phyloP scores from a whole-genome alignment of 805 yeast genomes.

The Danielia reshetovae region DNA sequence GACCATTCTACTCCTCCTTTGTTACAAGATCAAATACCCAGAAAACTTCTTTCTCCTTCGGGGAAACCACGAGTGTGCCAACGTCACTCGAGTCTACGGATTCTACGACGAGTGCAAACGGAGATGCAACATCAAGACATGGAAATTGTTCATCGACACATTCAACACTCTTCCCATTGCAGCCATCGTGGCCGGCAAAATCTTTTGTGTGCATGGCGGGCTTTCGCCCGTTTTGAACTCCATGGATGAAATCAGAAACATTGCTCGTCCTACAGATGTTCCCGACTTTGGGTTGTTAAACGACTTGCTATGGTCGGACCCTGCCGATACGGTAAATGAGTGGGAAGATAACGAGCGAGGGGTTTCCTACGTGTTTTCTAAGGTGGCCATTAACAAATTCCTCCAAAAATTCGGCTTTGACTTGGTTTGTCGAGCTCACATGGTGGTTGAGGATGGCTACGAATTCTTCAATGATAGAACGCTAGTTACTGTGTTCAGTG shows the following conservation, averaged over 20 bases:
- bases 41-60: slow-evolving; percentile 90
- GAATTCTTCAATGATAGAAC: slow-evolving; percentile 72
- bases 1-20: slow-evolving; percentile 79
- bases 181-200: slow-evolving; percentile 92
- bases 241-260: slow-evolving; percentile 70
- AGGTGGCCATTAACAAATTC: slow-evolving; percentile 76
- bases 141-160: slow-evolving; percentile 92
- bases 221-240: slow-evolving; percentile 68
- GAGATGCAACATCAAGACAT: slow-evolving; percentile 83
- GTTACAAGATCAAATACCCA: slow-evolving; percentile 95
- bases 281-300: slow-evolving; percentile 79
- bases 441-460: slow-evolving; percentile 83
- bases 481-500: slow-evolving; percentile 68
- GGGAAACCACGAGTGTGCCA: slow-evolving; percentile 98
- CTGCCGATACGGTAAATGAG: slow-evolving; percentile 76
- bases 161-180: slow-evolving; percentile 95
- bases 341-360: slow-evolving; percentile 90
- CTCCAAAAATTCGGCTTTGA: slow-evolving; percentile 72
- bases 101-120: slow-evolving; percentile 98
- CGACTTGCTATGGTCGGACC: slow-evolving; percentile 81
- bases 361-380: slow-evolving; percentile 74
- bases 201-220: slow-evolving; percentile 89
- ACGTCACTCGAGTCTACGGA: slow-evolving; percentile 94
- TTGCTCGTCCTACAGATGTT: slow-evolving; percentile 80
- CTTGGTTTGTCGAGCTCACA: slow-evolving; percentile 79